Evolutionary conservation across 371 early-diverging fungal genomes (phyloP).

Genomic region (Syncephalastrum racemosum): DNA sequence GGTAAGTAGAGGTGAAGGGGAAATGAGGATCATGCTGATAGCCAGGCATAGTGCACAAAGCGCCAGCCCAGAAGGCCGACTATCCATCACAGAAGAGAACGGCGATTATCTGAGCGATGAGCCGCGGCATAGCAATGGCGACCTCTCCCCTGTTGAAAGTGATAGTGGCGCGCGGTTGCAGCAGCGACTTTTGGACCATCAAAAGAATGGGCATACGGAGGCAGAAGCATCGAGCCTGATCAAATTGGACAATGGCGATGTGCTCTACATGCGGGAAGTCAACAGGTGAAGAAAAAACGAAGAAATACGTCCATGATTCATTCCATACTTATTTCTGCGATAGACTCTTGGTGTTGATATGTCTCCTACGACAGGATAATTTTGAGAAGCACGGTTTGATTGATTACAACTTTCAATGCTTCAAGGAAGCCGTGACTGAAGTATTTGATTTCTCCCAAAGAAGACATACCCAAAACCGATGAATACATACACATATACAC

Average conservation of each 20-base stretch:
- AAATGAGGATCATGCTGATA: background rate
- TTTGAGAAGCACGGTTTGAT: slow-evolving; percentile 88
- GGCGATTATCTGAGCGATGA: slow-evolving; percentile 10
- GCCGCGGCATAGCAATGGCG: background rate
- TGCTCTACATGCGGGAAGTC: slow-evolving; percentile 79
- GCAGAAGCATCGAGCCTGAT: slow-evolving; percentile 62
- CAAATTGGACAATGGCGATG: slow-evolving; percentile 80
- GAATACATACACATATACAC: too few relatives aligned
- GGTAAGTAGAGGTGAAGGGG: slow-evolving; percentile 57
- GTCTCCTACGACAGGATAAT: slow-evolving; percentile 81
- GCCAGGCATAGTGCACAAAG: slow-evolving; percentile 26
- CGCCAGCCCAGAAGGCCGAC: slow-evolving; percentile 28
- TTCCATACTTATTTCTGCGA: background rate
- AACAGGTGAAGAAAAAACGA: slow-evolving; percentile 50
- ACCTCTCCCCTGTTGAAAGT: background rate
- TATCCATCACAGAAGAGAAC: slow-evolving; percentile 9
- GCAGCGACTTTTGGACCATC: slow-evolving; percentile 2
- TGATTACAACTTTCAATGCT: slow-evolving; percentile 87
- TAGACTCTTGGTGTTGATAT: slow-evolving; percentile 77
- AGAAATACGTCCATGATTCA: background rate
- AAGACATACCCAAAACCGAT: slow-evolving; percentile 28
- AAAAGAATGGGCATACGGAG: slow-evolving; percentile 17
- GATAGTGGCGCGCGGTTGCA: too few relatives aligned
- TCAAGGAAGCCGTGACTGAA: slow-evolving; percentile 71
- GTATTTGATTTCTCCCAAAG: slow-evolving; percentile 65